Conservation (phyloP, 768 basidiomycete species). For the Psilocybe tampanensis region DNA sequence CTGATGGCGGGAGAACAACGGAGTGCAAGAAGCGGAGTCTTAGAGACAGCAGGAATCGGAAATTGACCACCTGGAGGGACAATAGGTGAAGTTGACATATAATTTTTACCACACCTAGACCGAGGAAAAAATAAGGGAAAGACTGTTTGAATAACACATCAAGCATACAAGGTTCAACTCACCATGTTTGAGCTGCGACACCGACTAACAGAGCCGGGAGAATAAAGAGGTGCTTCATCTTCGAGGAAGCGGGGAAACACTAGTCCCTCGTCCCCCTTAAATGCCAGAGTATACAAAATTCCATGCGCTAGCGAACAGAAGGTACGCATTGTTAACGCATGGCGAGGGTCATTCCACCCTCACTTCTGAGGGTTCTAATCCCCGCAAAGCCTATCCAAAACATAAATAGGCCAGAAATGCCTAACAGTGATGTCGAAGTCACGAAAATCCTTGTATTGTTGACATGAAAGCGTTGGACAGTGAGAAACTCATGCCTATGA, state of each 20-base stretch:
- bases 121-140: not conserved
- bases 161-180: not conserved
- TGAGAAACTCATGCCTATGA: no score
- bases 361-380: slow-evolving; percentile 14
- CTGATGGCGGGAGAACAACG: slow-evolving; percentile 61
- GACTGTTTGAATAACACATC: not conserved
- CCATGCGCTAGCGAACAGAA: slow-evolving; percentile 10
- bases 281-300: not conserved
- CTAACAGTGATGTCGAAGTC: not conserved
- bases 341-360: slow-evolving; percentile 13
- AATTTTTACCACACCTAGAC: slow-evolving; percentile 60
- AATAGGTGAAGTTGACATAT: slow-evolving; percentile 43
- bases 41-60: slow-evolving; percentile 9
- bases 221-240: slow-evolving; percentile 6
- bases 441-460: not conserved
- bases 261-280: not conserved
- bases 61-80: slow-evolving; percentile 43
- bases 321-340: slow-evolving; percentile 5
- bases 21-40: slow-evolving; percentile 52
- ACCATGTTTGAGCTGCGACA: slow-evolving; percentile 22
- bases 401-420: slow-evolving; percentile 5
- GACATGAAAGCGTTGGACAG: not conserved
- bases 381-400: slow-evolving; percentile 1
- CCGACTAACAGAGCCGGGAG: slow-evolving; percentile 6
- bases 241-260: not conserved